Evolutionary conservation across 805 yeast species (phyloP).

Genomic region (Ogataea saltuana): DNA sequence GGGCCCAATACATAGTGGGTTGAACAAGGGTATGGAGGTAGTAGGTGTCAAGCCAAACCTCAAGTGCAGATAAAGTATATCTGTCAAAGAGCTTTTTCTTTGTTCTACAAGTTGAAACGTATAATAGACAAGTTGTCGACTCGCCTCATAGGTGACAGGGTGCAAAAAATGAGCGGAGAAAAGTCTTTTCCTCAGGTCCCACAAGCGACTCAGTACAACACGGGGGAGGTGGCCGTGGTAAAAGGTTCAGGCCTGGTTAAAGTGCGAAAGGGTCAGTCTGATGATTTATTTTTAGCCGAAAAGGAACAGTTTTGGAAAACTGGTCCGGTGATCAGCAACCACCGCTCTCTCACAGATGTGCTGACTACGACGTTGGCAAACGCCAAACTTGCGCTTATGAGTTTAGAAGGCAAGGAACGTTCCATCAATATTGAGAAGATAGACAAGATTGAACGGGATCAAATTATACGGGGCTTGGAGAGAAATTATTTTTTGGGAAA

Average conservation of each 20-base stretch:
- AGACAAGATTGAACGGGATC: slow-evolving; percentile 56
- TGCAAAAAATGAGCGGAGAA: slow-evolving; percentile 4
- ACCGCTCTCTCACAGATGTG: slow-evolving; percentile 39
- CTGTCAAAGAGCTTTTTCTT: neutral
- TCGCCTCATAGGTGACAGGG: slow-evolving; percentile 1
- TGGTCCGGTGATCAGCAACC: slow-evolving; percentile 61
- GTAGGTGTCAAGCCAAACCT: too few relatives aligned
- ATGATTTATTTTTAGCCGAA: slow-evolving; percentile 61
- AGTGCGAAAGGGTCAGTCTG: slow-evolving; percentile 68
- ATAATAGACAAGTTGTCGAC: neutral
- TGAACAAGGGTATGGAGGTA: too few relatives aligned
- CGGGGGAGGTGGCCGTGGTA: slow-evolving; percentile 45
- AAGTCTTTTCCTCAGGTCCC: slow-evolving; percentile 1
- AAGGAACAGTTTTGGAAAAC: slow-evolving; percentile 44
- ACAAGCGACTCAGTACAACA: slow-evolving; percentile 24
- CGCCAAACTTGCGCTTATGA: neutral
- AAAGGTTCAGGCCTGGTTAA: slow-evolving; percentile 49
- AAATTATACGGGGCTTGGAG: slow-evolving; percentile 60
- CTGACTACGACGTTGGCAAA: neutral
- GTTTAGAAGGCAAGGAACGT: slow-evolving; percentile 21
- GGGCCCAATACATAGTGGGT: too few relatives aligned
- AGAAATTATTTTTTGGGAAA: slow-evolving; percentile 57
- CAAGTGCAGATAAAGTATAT: neutral
- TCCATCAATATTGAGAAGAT: slow-evolving; percentile 30
- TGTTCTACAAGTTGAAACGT: neutral